Conservation (phyloP, 805 yeast genomes). For the Danielia oregonensis region DNA sequence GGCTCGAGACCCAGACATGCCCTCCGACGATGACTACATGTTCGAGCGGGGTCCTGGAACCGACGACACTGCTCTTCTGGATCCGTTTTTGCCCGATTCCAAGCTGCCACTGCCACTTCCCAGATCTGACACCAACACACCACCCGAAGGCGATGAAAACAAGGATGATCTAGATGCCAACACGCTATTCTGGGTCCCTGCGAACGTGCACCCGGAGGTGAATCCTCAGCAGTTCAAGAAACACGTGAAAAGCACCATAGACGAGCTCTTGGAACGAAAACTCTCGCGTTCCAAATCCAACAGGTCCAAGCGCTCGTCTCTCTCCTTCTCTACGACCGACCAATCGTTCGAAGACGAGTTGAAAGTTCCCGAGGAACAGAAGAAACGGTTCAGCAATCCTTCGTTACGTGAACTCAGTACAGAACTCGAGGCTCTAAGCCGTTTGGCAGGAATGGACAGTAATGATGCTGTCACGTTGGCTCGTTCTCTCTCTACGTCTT, state of each 20-base stretch:
- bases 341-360: conserved; percentile 1
- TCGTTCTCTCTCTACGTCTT: conserved; percentile 68
- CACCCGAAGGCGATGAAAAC: not conserved
- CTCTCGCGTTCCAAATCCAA: conserved; percentile 11
- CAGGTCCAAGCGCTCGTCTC: conserved; percentile 15
- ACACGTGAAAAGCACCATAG: conserved; percentile 59
- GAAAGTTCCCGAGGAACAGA: not conserved
- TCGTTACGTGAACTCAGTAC: conserved; percentile 68
- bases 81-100: conserved; percentile 1
- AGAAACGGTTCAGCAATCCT: conserved; percentile 41
- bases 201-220: conserved; percentile 88
- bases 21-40: conserved; percentile 31
- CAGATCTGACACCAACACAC: too few species aligned
- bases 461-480: conserved; percentile 83
- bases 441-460: conserved; percentile 72
- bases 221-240: conserved; percentile 82
- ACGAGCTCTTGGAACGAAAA: conserved; percentile 44
- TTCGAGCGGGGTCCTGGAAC: conserved; percentile 3
- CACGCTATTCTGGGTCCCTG: conserved; percentile 89
- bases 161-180: conserved; percentile 28
- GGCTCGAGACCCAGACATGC: conserved; percentile 69
- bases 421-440: conserved; percentile 71
- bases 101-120: conserved; percentile 1
- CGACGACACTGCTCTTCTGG: conserved; percentile 3
- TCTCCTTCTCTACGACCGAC: conserved; percentile 14